Evolutionary conservation across 1,284 basidiomycete genomes (phyloP).

Genomic region (Cronartium quercuum): DNA sequence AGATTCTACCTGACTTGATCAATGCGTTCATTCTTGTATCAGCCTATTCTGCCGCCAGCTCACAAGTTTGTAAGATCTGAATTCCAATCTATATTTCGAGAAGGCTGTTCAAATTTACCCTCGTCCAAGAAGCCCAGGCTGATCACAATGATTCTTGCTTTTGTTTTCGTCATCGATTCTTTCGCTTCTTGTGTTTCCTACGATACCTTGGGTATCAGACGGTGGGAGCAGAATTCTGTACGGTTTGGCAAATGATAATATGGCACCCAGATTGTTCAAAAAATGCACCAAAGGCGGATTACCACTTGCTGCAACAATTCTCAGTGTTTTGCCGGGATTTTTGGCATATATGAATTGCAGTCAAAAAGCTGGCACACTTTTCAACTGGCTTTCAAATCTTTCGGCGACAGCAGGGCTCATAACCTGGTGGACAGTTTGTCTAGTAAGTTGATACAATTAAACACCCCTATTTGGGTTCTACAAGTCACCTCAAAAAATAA

Average conservation of each 20-base stretch:
- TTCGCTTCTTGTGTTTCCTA: neutral
- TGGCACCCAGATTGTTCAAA: slow-evolving; percentile 69
- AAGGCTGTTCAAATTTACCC: too few relatives aligned
- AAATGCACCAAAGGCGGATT: slow-evolving; percentile 65
- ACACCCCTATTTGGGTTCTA: too few relatives aligned
- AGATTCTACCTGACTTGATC: slow-evolving; percentile 49
- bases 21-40: slow-evolving; percentile 44
- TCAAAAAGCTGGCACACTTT: slow-evolving; percentile 61
- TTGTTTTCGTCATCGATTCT: neutral
- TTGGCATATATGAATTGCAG: slow-evolving; percentile 67
- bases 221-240: slow-evolving; percentile 52
- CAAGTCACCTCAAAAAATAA: too few relatives aligned
- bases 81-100: slow-evolving; percentile 52
- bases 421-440: slow-evolving; percentile 37
- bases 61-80: slow-evolving; percentile 70
- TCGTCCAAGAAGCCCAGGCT: neutral
- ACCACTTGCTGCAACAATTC: slow-evolving; percentile 64
- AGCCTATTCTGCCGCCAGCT: slow-evolving; percentile 77
- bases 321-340: slow-evolving; percentile 56
- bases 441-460: slow-evolving; percentile 40
- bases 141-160: neutral
- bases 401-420: slow-evolving; percentile 50
- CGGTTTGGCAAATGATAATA: slow-evolving; percentile 65
- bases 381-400: slow-evolving; percentile 65
- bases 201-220: neutral